Percentiles rank a stretch among this genome's conserved stretches.
phyloP scores from a whole-genome alignment of 1,139 yeast species.

The Taphrina confusa region DNA sequence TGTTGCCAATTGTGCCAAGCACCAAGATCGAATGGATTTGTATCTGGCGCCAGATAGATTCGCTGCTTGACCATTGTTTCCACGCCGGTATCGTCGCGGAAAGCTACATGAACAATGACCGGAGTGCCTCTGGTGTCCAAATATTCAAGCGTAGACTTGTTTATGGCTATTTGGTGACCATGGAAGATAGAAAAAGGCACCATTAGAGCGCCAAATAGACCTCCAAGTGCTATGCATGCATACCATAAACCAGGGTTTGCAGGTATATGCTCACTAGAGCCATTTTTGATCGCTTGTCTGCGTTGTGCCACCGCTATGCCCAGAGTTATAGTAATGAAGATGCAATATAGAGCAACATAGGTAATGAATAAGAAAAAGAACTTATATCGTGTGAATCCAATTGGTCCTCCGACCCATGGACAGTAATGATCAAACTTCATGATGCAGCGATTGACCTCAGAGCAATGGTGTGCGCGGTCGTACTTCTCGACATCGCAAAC shows the following conservation, averaged over 20 bases:
- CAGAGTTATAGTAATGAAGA: conserved; percentile 45
- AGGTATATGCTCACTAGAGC: conserved; percentile 21
- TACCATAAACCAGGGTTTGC: conserved; percentile 29
- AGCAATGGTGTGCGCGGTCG: conserved; percentile 83
- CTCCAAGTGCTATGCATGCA: conserved; percentile 30
- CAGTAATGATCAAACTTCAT: conserved; percentile 75
- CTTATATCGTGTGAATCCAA: conserved; percentile 78
- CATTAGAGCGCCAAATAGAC: conserved; percentile 40
- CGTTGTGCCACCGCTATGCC: conserved; percentile 43
- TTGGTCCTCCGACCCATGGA: conserved; percentile 86
- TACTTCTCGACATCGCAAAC: conserved; percentile 83
- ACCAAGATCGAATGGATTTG: conserved; percentile 45
- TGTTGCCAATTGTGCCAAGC: conserved; percentile 44
- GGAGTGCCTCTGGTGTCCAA: conserved; percentile 10
- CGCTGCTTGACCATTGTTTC: neutral
- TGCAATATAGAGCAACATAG: conserved; percentile 54
- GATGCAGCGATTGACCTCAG: conserved; percentile 65
- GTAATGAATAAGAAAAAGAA: conserved; percentile 70
- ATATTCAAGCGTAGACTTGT: conserved; percentile 22
- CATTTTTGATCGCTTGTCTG: conserved; percentile 5
- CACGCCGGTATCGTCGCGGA: neutral
- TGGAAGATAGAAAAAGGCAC: conserved; percentile 45
- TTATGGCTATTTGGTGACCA: conserved; percentile 24
- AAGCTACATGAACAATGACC: conserved; percentile 1
- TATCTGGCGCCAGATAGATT: conserved; percentile 39